Evolutionary conservation across 441 rosid genomes (phyloP), one percentile per base, ranked within the genome.

Genomic region (Sinapis alba): DNA sequence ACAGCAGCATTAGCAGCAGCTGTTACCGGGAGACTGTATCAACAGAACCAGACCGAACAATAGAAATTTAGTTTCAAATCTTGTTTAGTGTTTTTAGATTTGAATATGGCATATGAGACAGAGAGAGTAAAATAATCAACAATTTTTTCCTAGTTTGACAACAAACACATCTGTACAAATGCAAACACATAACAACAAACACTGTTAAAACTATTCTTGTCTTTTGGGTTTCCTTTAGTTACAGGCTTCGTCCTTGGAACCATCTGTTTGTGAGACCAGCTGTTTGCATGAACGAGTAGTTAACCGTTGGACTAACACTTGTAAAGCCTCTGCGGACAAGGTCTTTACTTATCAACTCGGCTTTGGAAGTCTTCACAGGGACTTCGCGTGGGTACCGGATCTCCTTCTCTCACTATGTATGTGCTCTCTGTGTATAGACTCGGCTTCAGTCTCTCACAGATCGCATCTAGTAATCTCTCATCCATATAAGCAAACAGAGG

Each of bases 1-100:
- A 96, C 99, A 4, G 85, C 97, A 47, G 99, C 99, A 11, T 71
- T 96, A 11, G 98, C 96, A 0, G 97, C 98, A 7, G 98, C 97
- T 34, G 89, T 93, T 65, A 86, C 97, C 2, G 98, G 98, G 21
- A 90, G 81, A 80, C 78, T 90, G 79, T 78, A 85, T 51, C 91
- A 80, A 68, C 87, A 84, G 62, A 81, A 74, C 21, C 79, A 72
- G 50, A 62, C 68, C 7, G 66, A 76, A 11, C 43, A 71, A 54
- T 80, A 75, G 72, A n/a, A n/a, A 19, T 32, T 75, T 45, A 59
- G 64, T 20, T 70, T 24, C 53, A 34, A 21, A 62, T 12, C 59
- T 43, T 9, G 2, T 74, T 74, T 79, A 38, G 76, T 28, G 20
- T 45, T 78, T 21, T 30, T 72, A 78, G 74, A 73, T 69, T 68